These are phyloP conservation scores for Sugiyamaella marilandica DNA, from an alignment of 805 yeast genomes.

Conservation along the genomic window DNA sequence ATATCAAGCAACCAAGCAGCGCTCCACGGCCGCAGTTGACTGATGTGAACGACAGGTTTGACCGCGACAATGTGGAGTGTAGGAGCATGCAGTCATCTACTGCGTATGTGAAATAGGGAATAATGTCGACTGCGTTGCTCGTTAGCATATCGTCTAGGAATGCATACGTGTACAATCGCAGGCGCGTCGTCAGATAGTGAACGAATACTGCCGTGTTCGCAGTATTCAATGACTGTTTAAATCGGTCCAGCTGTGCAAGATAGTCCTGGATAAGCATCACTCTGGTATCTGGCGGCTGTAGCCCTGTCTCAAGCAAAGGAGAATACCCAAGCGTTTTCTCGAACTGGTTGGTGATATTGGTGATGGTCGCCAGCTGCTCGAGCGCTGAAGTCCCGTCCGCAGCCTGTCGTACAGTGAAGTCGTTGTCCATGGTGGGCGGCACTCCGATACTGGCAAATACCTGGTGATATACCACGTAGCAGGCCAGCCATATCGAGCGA, in stretches of 20 bases:
- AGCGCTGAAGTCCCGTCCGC: background rate
- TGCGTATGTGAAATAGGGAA: background rate
- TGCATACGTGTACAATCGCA: background rate
- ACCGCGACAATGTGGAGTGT: background rate
- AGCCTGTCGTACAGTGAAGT: background rate
- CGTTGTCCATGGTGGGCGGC: background rate
- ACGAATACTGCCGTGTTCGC: background rate
- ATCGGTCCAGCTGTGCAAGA: background rate
- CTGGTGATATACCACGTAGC: background rate
- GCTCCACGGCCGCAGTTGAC: background rate
- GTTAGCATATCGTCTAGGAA: background rate
- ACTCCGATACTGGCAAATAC: background rate
- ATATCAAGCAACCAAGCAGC: background rate
- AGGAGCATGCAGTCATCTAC: background rate
- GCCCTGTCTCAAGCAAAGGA: background rate
- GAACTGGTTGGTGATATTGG: background rate
- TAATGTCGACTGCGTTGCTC: background rate
- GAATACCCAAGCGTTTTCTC: background rate
- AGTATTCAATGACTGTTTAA: background rate
- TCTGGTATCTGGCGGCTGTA: background rate
- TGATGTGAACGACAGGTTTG: background rate
- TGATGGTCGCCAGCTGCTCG: background rate
- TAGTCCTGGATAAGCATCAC: background rate
- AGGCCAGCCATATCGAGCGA: background rate
- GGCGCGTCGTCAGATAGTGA: background rate